Evolutionary conservation across 768 basidiomycete species (phyloP).

Genomic region (Lactifluus volemus): DNA sequence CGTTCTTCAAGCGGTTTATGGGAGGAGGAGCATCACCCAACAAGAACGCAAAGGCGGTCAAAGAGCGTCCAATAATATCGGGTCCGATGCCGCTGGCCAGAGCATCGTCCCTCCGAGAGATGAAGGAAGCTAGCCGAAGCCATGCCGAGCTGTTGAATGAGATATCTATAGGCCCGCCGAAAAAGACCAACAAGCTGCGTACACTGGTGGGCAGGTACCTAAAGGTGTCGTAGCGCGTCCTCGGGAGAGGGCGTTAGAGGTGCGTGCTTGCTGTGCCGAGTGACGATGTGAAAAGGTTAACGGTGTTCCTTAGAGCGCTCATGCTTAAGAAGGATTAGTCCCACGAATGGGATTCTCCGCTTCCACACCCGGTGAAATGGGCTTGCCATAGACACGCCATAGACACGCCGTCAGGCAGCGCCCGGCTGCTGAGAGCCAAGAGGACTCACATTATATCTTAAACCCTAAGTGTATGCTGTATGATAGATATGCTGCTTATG

Average conservation of each 20-base stretch:
- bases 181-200: conserved; percentile 26
- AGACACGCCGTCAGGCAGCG: neutral
- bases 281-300: conserved; percentile 4
- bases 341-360: neutral
- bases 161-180: conserved; percentile 12
- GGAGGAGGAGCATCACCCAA: conserved; percentile 11
- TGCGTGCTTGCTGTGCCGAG: neutral
- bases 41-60: conserved; percentile 11
- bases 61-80: conserved; percentile 26
- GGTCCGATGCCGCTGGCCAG: conserved; percentile 26
- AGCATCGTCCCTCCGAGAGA: conserved; percentile 15
- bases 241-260: conserved; percentile 5
- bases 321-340: neutral
- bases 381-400: neutral
- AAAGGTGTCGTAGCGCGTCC: conserved; percentile 13
- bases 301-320: neutral
- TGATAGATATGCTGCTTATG: conserved; percentile 3
- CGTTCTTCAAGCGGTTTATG: conserved; percentile 22
- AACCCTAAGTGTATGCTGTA: conserved; percentile 8
- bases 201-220: conserved; percentile 21
- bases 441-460: conserved; percentile 1
- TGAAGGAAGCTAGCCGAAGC: conserved; percentile 16
- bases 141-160: conserved; percentile 12
- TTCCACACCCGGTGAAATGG: neutral
- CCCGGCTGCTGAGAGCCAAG: conserved; percentile 8